These are phyloP conservation scores for Gossypium lobatum DNA, from an alignment of 441 rosid genomes.

Conservation along the genomic window DNA sequence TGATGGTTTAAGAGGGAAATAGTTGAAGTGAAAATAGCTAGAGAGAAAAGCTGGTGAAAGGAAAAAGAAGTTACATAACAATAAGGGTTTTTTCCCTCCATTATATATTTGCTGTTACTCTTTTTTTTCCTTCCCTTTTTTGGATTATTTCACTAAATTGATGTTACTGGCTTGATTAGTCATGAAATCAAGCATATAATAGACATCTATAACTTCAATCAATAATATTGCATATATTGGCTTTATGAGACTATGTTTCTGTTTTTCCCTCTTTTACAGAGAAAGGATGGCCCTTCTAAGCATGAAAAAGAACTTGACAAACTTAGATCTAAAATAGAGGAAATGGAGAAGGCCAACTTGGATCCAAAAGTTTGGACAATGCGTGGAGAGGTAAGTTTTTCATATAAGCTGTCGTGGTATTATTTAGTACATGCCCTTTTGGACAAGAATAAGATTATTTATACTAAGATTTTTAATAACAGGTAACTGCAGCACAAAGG, in stretches of 20 bases:
- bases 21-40: not conserved
- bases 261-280: constrained; percentile 28
- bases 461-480: constrained; percentile 13
- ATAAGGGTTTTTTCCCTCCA: not conserved
- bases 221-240: not conserved
- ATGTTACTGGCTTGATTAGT: not conserved
- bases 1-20: not conserved
- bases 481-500: constrained; percentile 83
- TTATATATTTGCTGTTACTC: not conserved
- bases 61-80: not conserved
- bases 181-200: not conserved
- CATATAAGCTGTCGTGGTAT: not conserved
- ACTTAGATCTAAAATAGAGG: constrained; percentile 54
- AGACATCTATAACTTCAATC: not conserved
- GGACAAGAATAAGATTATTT: not conserved
- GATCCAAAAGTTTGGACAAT: constrained; percentile 90
- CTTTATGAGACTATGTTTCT: not conserved
- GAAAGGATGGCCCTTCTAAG: constrained; percentile 49
- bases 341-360: constrained; percentile 80
- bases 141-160: not conserved
- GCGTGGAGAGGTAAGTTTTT: constrained; percentile 84
- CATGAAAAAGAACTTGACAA: constrained; percentile 64
- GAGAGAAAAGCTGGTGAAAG: not conserved
- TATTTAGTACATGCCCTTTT: not conserved
- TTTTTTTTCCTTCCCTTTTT: not conserved